Evolutionary conservation across 1,284 basidiomycete species (phyloP).

Genomic region (Puccinia triticina): DNA sequence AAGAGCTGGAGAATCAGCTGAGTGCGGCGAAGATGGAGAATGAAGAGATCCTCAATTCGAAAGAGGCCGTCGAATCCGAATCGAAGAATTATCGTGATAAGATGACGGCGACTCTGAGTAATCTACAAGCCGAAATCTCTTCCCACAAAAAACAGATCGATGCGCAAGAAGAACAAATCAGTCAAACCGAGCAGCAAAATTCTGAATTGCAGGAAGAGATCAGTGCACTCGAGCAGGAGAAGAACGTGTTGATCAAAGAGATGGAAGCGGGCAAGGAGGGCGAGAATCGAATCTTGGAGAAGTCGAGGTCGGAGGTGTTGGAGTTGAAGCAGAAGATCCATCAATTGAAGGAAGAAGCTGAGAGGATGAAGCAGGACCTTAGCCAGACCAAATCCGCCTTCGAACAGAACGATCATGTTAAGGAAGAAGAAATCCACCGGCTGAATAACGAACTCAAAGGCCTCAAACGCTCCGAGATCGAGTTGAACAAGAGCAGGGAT

Average conservation of each 20-base stretch:
- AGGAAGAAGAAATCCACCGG: slow-evolving; percentile 49
- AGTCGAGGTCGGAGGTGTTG: slow-evolving; percentile 44
- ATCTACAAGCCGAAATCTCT: slow-evolving; percentile 34
- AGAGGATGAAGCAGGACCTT: slow-evolving; percentile 39
- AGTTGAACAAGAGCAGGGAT: slow-evolving; percentile 14
- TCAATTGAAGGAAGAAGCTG: slow-evolving; percentile 41
- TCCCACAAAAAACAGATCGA: slow-evolving; percentile 33
- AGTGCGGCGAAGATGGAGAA: neutral
- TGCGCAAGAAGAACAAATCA: slow-evolving; percentile 41
- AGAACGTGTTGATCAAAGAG: slow-evolving; percentile 47
- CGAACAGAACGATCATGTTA: slow-evolving; percentile 48
- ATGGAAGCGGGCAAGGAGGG: slow-evolving; percentile 51
- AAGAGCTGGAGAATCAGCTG: slow-evolving; percentile 39
- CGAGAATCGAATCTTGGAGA: slow-evolving; percentile 49
- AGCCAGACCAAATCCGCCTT: slow-evolving; percentile 49
- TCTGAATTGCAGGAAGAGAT: slow-evolving; percentile 46
- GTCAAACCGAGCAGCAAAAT: slow-evolving; percentile 7
- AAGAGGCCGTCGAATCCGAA: slow-evolving; percentile 15
- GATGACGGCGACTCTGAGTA: slow-evolving; percentile 9
- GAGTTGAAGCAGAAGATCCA: slow-evolving; percentile 51
- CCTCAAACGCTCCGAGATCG: slow-evolving; percentile 11
- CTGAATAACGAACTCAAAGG: slow-evolving; percentile 44
- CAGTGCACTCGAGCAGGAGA: slow-evolving; percentile 38
- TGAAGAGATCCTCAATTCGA: slow-evolving; percentile 7
- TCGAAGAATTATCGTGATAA: slow-evolving; percentile 33